Evolutionary conservation across 805 yeast genomes (phyloP).

Genomic region (Wickerhamiella nectarea): DNA sequence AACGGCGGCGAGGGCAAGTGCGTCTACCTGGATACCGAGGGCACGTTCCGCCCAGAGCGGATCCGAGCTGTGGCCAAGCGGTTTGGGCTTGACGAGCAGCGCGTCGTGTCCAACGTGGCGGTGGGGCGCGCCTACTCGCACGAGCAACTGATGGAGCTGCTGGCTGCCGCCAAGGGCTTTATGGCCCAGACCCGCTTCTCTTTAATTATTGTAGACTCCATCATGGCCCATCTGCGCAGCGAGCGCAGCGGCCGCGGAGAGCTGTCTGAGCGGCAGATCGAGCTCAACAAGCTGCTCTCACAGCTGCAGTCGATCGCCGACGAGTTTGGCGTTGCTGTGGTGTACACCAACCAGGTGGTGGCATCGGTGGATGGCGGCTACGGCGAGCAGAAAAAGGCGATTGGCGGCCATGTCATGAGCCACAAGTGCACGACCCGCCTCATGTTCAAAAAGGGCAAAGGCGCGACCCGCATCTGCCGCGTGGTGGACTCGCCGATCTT

Average conservation of each 20-base stretch:
- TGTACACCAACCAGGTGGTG: slow-evolving; percentile 90
- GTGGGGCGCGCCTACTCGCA: slow-evolving; percentile 96
- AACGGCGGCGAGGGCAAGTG: slow-evolving; percentile 99
- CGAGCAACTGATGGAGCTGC: slow-evolving; percentile 79
- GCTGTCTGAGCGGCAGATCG: slow-evolving; percentile 84
- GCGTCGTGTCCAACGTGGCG: slow-evolving; percentile 92
- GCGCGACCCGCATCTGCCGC: slow-evolving; percentile 84
- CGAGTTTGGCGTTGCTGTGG: slow-evolving; percentile 94
- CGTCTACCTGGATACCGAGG: slow-evolving; percentile 90
- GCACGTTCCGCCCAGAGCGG: slow-evolving; percentile 88
- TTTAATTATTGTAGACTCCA: slow-evolving; percentile 84
- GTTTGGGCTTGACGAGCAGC: slow-evolving; percentile 82
- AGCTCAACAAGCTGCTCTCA: slow-evolving; percentile 86
- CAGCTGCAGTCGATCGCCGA: slow-evolving; percentile 87
- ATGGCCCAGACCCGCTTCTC: slow-evolving; percentile 92
- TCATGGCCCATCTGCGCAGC: slow-evolving; percentile 91
- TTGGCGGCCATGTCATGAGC: slow-evolving; percentile 96
- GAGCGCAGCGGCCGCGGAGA: slow-evolving; percentile 95
- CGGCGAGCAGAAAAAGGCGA: slow-evolving; percentile 95
- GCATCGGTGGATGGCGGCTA: slow-evolving; percentile 93
- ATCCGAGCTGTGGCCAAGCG: slow-evolving; percentile 80
- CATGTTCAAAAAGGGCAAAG: slow-evolving; percentile 80
- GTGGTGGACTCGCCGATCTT: slow-evolving; percentile 93
- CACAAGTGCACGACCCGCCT: slow-evolving; percentile 92
- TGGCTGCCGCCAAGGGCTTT: slow-evolving; percentile 86